Conservation (phyloP, 2,329 filamentous ascomycete species). For the Claviceps paspali region DNA sequence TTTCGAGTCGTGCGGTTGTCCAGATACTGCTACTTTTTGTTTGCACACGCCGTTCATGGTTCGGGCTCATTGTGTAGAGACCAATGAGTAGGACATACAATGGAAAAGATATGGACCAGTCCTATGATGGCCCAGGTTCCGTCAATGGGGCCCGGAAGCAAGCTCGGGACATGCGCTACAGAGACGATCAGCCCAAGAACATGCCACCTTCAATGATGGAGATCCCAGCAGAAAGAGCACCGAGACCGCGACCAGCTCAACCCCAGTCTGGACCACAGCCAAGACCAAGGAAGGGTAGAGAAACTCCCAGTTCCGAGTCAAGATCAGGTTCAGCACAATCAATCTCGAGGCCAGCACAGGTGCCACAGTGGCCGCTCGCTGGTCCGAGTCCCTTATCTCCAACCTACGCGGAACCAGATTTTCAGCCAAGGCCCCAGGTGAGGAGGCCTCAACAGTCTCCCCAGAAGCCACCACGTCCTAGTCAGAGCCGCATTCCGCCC, state of each 20-base stretch:
- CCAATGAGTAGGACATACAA: constrained; percentile 42
- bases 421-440: constrained; percentile 33
- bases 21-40: background rate
- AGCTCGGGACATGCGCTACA: constrained; percentile 25
- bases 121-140: constrained; percentile 28
- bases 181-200: constrained; percentile 10
- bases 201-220: constrained; percentile 9
- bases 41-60: background rate
- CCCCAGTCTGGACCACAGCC: constrained; percentile 6
- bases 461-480: constrained; percentile 44
- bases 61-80: constrained; percentile 1
- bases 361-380: constrained; percentile 39
- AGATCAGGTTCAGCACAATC: constrained; percentile 3
- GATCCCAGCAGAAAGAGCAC: background rate
- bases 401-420: constrained; percentile 18
- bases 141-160: constrained; percentile 40
- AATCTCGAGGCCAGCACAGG: constrained; percentile 37
- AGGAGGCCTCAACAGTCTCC: constrained; percentile 34
- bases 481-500: constrained; percentile 41
- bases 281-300: constrained; percentile 9
- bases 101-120: constrained; percentile 37
- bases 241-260: background rate
- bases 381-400: constrained; percentile 22
- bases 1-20: background rate
- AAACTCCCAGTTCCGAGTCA: constrained; percentile 12